phyloP scores from a whole-genome alignment of 306 rosid species.

The Crataegus laevigata region DNA sequence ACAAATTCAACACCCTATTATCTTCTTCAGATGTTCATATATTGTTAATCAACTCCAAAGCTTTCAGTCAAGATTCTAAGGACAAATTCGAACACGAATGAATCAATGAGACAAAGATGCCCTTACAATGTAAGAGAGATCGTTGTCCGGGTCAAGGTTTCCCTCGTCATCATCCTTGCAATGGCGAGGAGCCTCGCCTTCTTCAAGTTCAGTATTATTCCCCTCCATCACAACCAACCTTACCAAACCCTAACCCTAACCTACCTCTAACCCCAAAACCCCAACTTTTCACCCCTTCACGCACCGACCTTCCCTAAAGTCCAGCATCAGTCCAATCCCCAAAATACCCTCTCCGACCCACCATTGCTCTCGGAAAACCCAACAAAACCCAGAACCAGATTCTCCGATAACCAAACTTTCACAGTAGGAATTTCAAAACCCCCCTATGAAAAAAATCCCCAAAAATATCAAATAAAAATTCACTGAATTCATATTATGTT shows the following conservation, averaged over 20 bases:
- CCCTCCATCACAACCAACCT: slow-evolving; percentile 36
- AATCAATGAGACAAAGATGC: slow-evolving; percentile 16
- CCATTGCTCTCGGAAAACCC: slow-evolving; percentile 23
- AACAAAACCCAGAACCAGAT: slow-evolving; percentile 38
- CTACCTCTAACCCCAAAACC: slow-evolving; percentile 33
- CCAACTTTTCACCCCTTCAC: slow-evolving; percentile 21
- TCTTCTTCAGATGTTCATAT: background rate
- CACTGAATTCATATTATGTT: slow-evolving; percentile 11
- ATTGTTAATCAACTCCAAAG: slow-evolving; percentile 12
- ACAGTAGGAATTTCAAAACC: slow-evolving; percentile 20
- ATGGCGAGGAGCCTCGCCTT: slow-evolving; percentile 71
- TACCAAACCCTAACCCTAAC: slow-evolving; percentile 28
- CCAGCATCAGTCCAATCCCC: slow-evolving; percentile 55
- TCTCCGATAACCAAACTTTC: slow-evolving; percentile 15
- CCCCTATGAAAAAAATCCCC: slow-evolving; percentile 29
- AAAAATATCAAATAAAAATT: slow-evolving; percentile 24
- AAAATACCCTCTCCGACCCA: slow-evolving; percentile 29
- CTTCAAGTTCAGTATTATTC: slow-evolving; percentile 51
- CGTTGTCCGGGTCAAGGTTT: slow-evolving; percentile 43
- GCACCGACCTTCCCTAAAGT: slow-evolving; percentile 55
- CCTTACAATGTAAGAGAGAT: slow-evolving; percentile 80
- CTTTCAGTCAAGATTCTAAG: slow-evolving; percentile 14
- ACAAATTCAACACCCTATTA: background rate
- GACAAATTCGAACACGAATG: slow-evolving; percentile 9
- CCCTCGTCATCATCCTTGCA: slow-evolving; percentile 42